These are phyloP conservation scores for Monilinia fructicola DNA, from an alignment of 2,329 filamentous ascomycete species.

Conservation along the genomic window DNA sequence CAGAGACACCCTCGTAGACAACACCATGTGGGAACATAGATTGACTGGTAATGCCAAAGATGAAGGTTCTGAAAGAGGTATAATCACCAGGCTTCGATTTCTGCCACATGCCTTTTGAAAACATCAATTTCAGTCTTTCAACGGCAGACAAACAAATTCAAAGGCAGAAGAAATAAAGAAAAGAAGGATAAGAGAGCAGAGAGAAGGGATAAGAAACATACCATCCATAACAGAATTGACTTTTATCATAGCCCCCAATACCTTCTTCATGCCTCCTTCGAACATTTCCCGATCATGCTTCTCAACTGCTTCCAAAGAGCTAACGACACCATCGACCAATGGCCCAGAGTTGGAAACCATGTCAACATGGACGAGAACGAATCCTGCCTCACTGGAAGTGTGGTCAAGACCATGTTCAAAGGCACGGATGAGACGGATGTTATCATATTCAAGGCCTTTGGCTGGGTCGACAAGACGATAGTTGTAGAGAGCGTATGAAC, in stretches of 20 bases:
- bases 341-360: constrained; percentile 87
- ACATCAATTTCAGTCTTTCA: constrained; percentile 38
- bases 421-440: constrained; percentile 81
- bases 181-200: no score
- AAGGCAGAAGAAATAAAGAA: no score
- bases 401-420: constrained; percentile 90
- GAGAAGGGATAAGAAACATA: constrained; percentile 41
- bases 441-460: constrained; percentile 59
- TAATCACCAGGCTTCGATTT: constrained; percentile 83
- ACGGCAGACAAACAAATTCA: neutral
- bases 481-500: constrained; percentile 68
- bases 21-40: constrained; percentile 94
- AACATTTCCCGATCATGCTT: constrained; percentile 53
- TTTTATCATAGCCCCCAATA: constrained; percentile 63
- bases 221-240: constrained; percentile 81
- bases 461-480: constrained; percentile 60
- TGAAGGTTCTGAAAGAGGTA: constrained; percentile 90
- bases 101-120: constrained; percentile 72
- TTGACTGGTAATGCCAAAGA: constrained; percentile 92
- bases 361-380: constrained; percentile 92
- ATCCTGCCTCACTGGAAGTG: constrained; percentile 85
- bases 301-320: constrained; percentile 61
- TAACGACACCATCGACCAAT: constrained; percentile 70
- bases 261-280: constrained; percentile 61
- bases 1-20: constrained; percentile 79